Conservation (phyloP, 805 yeast genomes). For the Pichia deserticola region DNA sequence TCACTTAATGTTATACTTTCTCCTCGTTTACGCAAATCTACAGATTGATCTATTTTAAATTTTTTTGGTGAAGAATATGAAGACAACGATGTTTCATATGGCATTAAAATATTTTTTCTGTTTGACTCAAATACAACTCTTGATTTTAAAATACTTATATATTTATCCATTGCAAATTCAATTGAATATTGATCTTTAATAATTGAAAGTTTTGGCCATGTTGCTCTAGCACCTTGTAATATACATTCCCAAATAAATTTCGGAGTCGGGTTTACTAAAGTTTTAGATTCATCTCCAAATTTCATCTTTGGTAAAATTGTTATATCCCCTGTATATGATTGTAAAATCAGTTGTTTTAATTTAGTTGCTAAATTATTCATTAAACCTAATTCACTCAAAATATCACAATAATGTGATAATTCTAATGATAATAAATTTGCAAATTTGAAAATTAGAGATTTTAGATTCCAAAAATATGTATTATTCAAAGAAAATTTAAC, state of each 20-base stretch:
- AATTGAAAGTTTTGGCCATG: constrained; percentile 88
- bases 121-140: constrained; percentile 37
- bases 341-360: constrained; percentile 67
- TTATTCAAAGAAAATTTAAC: constrained; percentile 60
- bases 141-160: constrained; percentile 62
- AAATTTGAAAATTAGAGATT: constrained; percentile 45
- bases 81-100: not conserved
- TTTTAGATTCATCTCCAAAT: constrained; percentile 47
- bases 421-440: constrained; percentile 56
- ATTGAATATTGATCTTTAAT: constrained; percentile 85
- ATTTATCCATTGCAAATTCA: constrained; percentile 78
- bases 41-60: not conserved
- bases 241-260: constrained; percentile 64
- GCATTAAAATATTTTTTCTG: not conserved
- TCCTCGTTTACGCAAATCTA: not conserved
- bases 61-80: constrained; percentile 5
- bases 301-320: constrained; percentile 80
- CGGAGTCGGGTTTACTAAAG: constrained; percentile 77
- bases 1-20: constrained; percentile 15
- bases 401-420: constrained; percentile 66
- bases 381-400: constrained; percentile 70
- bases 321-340: constrained; percentile 87
- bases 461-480: constrained; percentile 32
- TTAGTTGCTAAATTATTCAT: constrained; percentile 67
- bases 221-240: constrained; percentile 79